Evolutionary conservation across 306 rosid genomes (phyloP).

Genomic region (peach (Prunus persica)): Prunus_persica_NCBIv2 NC_034010.1:15014501-15015000

Average conservation of each 20-base stretch:
- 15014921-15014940: conserved; percentile 70
- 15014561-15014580: conserved; percentile 56
- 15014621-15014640: conserved; percentile 64
- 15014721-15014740: conserved; percentile 93
- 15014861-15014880: conserved; percentile 91
- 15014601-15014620: conserved; percentile 93
- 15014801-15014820: conserved; percentile 81
- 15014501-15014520: conserved; percentile 62
- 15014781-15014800: conserved; percentile 58
- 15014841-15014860: conserved; percentile 97
- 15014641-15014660: conserved; percentile 54
- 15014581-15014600: conserved; percentile 63
- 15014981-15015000: conserved; percentile 93
- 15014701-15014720: conserved; percentile 59
- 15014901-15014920: conserved; percentile 89
- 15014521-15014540: conserved; percentile 53
- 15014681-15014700: conserved; percentile 56
- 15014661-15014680: conserved; percentile 68
- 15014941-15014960: conserved; percentile 71
- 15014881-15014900: conserved; percentile 89
- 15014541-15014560: conserved; percentile 67
- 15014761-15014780: conserved; percentile 69
- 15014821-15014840: conserved; percentile 92
- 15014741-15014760: conserved; percentile 69
- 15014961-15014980: conserved; percentile 72